These are phyloP conservation scores for Cytospora piceicola DNA, from an alignment of 2,329 filamentous ascomycete species.

Conservation along the genomic window DNA sequence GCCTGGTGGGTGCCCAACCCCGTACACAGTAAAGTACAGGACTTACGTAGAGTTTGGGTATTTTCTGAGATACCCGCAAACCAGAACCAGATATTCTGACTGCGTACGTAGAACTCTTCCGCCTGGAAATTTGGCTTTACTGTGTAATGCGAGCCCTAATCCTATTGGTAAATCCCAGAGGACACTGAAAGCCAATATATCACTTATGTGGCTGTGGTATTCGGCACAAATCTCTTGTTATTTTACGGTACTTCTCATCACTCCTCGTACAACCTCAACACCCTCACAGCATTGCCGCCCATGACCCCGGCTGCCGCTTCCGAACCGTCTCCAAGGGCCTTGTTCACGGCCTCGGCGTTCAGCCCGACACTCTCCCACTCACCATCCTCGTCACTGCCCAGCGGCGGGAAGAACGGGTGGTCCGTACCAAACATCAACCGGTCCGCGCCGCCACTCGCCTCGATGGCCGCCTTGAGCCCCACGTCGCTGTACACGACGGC, in stretches of 20 bases:
- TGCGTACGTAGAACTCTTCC: no score
- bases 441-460: slow-evolving; percentile 67
- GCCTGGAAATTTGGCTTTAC: no score
- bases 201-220: not conserved
- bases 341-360: slow-evolving; percentile 42
- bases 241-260: slow-evolving; percentile 8
- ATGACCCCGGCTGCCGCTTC: slow-evolving; percentile 35
- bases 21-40: no score
- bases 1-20: no score
- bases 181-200: not conserved
- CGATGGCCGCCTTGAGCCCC: slow-evolving; percentile 71
- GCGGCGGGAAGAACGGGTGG: slow-evolving; percentile 83
- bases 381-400: slow-evolving; percentile 62
- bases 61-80: no score
- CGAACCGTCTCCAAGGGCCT: slow-evolving; percentile 35
- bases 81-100: no score
- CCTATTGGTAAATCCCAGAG: no score
- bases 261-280: slow-evolving; percentile 36
- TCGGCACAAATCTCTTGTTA: no score
- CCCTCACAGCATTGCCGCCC: slow-evolving; percentile 38
- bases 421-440: slow-evolving; percentile 81
- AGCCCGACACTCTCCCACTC: slow-evolving; percentile 71
- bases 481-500: slow-evolving; percentile 82
- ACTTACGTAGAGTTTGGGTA: no score
- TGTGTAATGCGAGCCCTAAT: no score